Evolutionary conservation across 371 early-diverging fungal species (phyloP), one percentile per base, ranked within the genome.

Genomic region (Gilbertella persicaria): DNA sequence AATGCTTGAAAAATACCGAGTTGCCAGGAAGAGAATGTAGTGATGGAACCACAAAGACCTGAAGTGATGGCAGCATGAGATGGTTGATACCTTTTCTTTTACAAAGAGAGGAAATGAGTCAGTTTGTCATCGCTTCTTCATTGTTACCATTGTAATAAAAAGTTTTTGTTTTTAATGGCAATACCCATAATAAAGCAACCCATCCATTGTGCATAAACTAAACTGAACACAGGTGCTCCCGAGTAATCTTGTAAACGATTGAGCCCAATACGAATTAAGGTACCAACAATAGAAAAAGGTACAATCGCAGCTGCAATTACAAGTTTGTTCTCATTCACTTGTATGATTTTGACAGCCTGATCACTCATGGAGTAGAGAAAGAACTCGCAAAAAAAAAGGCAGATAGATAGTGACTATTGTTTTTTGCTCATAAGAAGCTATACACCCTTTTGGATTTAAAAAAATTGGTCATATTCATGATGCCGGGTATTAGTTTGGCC

Each of bases 11-110:
- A 86, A 2, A 80, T 75, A 12, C 62, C 80, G n/a, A 85, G 56
- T 45, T 82, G 85, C 91, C 91, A 93, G 1, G 90, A 86, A 10
- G 93, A 92, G 55, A 92, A 93, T 0, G 91, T 90, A 0, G 94
- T 93, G 12, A 93, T 86, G 0, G 92, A 90, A 0, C 94, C 94
- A 60, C 94, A 93, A 16, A 93, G 78, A 2, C 94, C 94, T 8
- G 88, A 84, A 2, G 86, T 73, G 6, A 92, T 45, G 0, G 80
- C 90, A 2, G 80, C 61, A 46, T 87, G 80, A 3, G 84, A 45
- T 14, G 89, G 76, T 1, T 67, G 53, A 45, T 83, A 83, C 13
- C 75, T 71, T 53, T 55, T 50, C 4, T 21, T 30, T 14, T 0
- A 42, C 9, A 39, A 3, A 49, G n/a, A 38, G 21, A 21, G 47